Conservation (phyloP, 331 rosid genomes). For the Acacia concinna region DNA sequence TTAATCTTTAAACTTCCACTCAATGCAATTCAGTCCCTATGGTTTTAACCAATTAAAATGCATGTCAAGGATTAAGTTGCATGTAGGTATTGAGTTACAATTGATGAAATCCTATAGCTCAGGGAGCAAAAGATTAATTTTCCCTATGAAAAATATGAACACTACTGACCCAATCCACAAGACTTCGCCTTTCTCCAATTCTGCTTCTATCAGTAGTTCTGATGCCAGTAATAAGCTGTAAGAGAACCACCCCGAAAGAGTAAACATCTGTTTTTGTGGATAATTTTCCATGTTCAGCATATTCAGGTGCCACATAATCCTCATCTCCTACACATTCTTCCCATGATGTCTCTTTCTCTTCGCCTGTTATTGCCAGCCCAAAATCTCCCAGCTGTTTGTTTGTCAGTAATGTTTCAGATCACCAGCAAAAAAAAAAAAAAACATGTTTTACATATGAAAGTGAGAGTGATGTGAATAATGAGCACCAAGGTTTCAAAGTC, state of each 20-base stretch:
- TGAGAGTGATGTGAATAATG: background rate
- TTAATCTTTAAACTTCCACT: too few species aligned
- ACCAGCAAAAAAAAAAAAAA: background rate
- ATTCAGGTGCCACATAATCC: conserved; percentile 83
- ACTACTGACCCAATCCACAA: conserved; percentile 71
- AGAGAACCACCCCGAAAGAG: conserved; percentile 77
- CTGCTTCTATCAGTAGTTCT: conserved; percentile 59
- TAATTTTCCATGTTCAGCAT: conserved; percentile 67
- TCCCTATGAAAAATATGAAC: background rate
- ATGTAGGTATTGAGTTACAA: too few species aligned
- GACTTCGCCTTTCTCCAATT: conserved; percentile 53
- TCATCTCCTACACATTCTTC: conserved; percentile 64
- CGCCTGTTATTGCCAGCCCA: conserved; percentile 71
- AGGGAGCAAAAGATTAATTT: too few species aligned
- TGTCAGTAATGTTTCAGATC: background rate
- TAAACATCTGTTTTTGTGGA: conserved; percentile 81
- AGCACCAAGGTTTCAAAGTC: conserved; percentile 2
- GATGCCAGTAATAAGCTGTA: conserved; percentile 75
- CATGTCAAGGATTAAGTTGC: too few species aligned
- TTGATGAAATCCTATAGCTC: too few species aligned
- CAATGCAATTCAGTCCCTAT: too few species aligned
- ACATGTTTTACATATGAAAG: background rate
- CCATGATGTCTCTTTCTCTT: conserved; percentile 19
- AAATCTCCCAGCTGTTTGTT: conserved; percentile 69
- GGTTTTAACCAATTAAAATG: too few species aligned